Percentiles rank a stretch among this genome's conserved stretches.
These are phyloP conservation scores for Physcia stellaris DNA, from an alignment of 495 filamentous ascomycete species.

Conservation along the genomic window DNA sequence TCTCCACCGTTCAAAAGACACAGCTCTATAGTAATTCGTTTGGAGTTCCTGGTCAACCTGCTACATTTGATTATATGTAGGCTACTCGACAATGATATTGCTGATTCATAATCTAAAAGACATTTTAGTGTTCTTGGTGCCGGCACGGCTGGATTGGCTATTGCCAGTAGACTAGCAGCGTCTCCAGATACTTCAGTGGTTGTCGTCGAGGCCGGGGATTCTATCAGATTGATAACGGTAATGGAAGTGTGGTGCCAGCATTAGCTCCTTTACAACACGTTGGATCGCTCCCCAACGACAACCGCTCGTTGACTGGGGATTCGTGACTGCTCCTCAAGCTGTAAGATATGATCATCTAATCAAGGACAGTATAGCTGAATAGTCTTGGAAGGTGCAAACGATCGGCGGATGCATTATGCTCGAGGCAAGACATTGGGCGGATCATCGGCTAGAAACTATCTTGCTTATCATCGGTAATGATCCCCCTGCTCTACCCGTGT, in stretches of 20 bases:
- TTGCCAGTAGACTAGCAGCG: conserved; percentile 25
- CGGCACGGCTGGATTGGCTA: conserved; percentile 24
- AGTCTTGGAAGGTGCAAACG: background rate
- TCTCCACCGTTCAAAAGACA: too few relatives aligned
- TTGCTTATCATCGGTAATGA: conserved; percentile 6
- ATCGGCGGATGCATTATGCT: conserved; percentile 8
- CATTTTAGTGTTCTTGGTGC: conserved; percentile 17
- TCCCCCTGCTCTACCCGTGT: background rate
- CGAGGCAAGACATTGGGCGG: too few relatives aligned
- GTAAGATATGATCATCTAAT: background rate
- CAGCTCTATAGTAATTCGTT: too few relatives aligned
- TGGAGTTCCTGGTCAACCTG: background rate
- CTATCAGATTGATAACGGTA: conserved; percentile 34
- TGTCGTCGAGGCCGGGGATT: conserved; percentile 42
- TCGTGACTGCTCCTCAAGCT: background rate
- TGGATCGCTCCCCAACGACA: conserved; percentile 5
- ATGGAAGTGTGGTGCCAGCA: conserved; percentile 26
- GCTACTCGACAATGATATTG: background rate
- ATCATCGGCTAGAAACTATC: conserved; percentile 9
- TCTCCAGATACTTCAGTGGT: conserved; percentile 21
- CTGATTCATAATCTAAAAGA: background rate
- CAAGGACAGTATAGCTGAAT: too few relatives aligned
- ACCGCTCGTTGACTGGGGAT: conserved; percentile 3
- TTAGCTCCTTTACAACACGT: conserved; percentile 8
- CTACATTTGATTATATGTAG: conserved; percentile 1